phyloP scores from a whole-genome alignment of 1,284 basidiomycete species.

The Pholiota adiposa region DNA sequence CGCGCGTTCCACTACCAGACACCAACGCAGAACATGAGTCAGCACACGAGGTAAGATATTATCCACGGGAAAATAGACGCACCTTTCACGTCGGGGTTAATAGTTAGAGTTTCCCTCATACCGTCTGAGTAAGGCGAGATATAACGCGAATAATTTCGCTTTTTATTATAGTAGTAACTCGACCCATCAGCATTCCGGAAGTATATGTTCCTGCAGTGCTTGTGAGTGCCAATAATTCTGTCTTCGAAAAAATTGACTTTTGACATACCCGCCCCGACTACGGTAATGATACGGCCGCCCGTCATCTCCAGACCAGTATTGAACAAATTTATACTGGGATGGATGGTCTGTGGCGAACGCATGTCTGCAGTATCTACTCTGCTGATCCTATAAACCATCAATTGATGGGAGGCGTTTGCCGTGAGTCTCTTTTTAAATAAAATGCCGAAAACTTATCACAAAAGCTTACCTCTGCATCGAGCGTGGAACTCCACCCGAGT shows the following conservation, averaged over 20 bases:
- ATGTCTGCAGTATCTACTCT: background rate
- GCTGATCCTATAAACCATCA: background rate
- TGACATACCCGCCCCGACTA: background rate
- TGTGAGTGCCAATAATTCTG: too few relatives aligned
- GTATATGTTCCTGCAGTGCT: background rate
- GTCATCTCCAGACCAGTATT: background rate
- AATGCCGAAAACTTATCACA: too few relatives aligned
- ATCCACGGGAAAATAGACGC: background rate
- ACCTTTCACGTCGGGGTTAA: slow-evolving; percentile 3
- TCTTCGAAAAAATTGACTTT: too few relatives aligned
- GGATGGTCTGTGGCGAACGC: background rate
- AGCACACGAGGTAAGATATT: too few relatives aligned
- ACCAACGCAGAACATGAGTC: background rate
- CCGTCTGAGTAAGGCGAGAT: slow-evolving; percentile 4
- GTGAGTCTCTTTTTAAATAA: too few relatives aligned
- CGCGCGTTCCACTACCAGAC: background rate
- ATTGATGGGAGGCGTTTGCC: too few relatives aligned
- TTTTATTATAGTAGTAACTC: background rate
- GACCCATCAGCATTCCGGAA: slow-evolving; percentile 1
- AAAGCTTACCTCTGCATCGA: background rate
- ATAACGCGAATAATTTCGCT: background rate
- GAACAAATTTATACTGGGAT: background rate
- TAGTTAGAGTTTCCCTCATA: background rate
- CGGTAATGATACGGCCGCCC: background rate
- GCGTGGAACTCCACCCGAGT: background rate